phyloP scores from a whole-genome alignment of 495 filamentous ascomycete genomes.

The Penicillium pulvis region DNA sequence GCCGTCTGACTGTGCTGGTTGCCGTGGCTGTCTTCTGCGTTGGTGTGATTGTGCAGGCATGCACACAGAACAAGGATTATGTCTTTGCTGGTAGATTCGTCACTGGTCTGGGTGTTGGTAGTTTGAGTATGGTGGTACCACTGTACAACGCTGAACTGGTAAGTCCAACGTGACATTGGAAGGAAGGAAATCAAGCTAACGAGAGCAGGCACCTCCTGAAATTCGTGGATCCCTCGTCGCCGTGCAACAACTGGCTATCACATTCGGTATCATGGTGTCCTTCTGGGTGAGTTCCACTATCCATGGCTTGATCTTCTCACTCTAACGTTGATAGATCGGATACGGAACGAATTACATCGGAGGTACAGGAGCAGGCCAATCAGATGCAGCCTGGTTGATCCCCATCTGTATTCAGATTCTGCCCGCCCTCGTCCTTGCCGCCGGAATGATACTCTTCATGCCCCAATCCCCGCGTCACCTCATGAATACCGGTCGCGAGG shows the following conservation, averaged over 20 bases:
- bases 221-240: slow-evolving; percentile 72
- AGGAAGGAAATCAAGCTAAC: slow-evolving; percentile 37
- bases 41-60: slow-evolving; percentile 74
- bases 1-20: slow-evolving; percentile 72
- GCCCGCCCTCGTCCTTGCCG: slow-evolving; percentile 42
- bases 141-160: slow-evolving; percentile 65
- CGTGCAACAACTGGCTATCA: slow-evolving; percentile 70
- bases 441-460: slow-evolving; percentile 64
- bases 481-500: slow-evolving; percentile 35
- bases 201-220: slow-evolving; percentile 60
- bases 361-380: slow-evolving; percentile 43
- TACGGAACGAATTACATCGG: slow-evolving; percentile 51
- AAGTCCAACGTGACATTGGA: slow-evolving; percentile 1
- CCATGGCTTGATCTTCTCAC: neutral
- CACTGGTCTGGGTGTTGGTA: slow-evolving; percentile 53
- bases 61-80: slow-evolving; percentile 54
- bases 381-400: slow-evolving; percentile 46
- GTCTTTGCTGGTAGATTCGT: slow-evolving; percentile 81
- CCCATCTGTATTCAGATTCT: slow-evolving; percentile 48
- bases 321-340: slow-evolving; percentile 43
- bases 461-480: slow-evolving; percentile 82
- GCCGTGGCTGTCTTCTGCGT: slow-evolving; percentile 71
- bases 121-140: slow-evolving; percentile 55
- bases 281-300: slow-evolving; percentile 57
- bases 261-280: slow-evolving; percentile 63